Evolutionary conservation across 1,139 yeast genomes (phyloP), one percentile per base, ranked within the genome.

Genomic region (Lodderomyces parapsilosis): DNA sequence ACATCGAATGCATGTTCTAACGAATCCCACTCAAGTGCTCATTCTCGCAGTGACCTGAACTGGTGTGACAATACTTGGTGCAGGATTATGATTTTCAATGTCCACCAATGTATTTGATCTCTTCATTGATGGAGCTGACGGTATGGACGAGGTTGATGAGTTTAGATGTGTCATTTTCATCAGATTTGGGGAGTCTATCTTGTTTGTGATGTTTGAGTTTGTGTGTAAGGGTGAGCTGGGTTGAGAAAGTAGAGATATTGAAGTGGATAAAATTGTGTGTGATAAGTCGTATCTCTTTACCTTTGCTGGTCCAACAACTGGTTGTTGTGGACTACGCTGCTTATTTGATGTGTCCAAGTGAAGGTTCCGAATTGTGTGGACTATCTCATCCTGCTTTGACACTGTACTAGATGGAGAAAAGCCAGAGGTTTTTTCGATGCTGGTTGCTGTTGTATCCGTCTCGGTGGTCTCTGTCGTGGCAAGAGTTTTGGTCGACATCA

Each of bases 21-120:
- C n/a, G n/a, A n/a, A n/a, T n/a, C n/a, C n/a, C 23, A 24, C 23
- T 47, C 47, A 67, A 34, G 72, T 62, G 49, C 71, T 66, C 73
- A 68, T 68, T 43, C 72, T 50, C 13, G 73, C 74, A 9, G 74
- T 69, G 15, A 71, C 78, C 48, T 71, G 78, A n/a, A 73, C 66
- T 7, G 71, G 72, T 0, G 77, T 69, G n/a, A 73, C 65, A 3
- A 71, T 65, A 46, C 62, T 70, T 2, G 76, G 74, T 6, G 75
- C 73, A 10, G 67, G 25, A 22, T 39, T 45, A 28, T 56, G 59
- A 27, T 58, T 62, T 23, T 59, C 58, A 10, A 65, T 49, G 22
- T 67, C 74, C 27, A 63, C 43, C 17, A 46, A 36, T 4, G 49
- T 46, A 6, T 36, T 31, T 13, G 45, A 44, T 20, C 43, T 27